phyloP scores from a whole-genome alignment of 192 early-diverging fungal genomes.

The Phlyctochytrium bullatum region DNA sequence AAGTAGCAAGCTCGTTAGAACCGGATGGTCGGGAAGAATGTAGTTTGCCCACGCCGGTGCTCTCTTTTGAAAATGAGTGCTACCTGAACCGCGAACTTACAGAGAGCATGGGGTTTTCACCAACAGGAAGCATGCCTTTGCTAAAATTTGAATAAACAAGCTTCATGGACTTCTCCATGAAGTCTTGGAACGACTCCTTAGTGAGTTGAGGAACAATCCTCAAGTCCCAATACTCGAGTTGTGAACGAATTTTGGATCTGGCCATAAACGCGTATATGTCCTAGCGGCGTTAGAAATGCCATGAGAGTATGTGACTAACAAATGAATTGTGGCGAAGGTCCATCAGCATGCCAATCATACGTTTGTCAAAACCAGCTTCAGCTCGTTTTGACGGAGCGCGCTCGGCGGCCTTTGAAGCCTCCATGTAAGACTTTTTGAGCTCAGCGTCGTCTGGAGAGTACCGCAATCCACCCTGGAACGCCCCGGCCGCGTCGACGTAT shows the following conservation, averaged over 20 bases:
- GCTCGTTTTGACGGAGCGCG: constrained; percentile 6
- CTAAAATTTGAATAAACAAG: constrained; percentile 10
- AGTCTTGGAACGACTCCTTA: neutral
- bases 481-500: constrained; percentile 11
- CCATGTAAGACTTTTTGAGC: constrained; percentile 26
- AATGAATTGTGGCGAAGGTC: constrained; percentile 28
- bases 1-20: constrained; percentile 13
- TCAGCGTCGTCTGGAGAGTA: constrained; percentile 27
- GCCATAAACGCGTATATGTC: constrained; percentile 21
- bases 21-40: constrained; percentile 21
- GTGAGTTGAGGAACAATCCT: constrained; percentile 15
- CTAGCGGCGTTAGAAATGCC: neutral
- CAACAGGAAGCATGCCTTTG: constrained; percentile 5
- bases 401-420: constrained; percentile 15
- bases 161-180: neutral
- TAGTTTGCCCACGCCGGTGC: neutral
- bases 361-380: constrained; percentile 22
- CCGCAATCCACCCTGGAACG: constrained; percentile 22
- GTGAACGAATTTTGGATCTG: neutral
- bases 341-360: constrained; percentile 37
- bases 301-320: neutral
- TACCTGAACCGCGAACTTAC: neutral
- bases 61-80: neutral
- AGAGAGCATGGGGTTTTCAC: neutral
- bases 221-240: constrained; percentile 10